A percentile compares a stretch with the other conserved stretches of the same genome.
Evolutionary conservation across 768 basidiomycete species (phyloP).

Genomic region (Paxillus ammoniavirescens): DNA sequence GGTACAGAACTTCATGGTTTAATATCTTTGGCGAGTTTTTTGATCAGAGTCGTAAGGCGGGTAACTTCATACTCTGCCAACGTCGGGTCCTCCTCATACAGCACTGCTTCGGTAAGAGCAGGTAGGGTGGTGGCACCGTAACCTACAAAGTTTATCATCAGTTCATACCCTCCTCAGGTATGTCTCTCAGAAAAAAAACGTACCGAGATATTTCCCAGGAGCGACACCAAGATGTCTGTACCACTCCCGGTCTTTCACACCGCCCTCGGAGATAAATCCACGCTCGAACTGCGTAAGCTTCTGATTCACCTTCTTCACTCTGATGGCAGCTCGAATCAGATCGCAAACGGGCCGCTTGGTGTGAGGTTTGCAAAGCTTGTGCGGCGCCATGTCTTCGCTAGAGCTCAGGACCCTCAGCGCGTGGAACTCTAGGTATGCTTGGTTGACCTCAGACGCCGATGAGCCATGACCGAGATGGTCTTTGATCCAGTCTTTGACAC

Average conservation of each 20-base stretch:
- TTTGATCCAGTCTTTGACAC: constrained; percentile 29
- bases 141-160: constrained; percentile 37
- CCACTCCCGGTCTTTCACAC: constrained; percentile 82
- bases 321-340: constrained; percentile 56
- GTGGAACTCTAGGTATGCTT: constrained; percentile 1
- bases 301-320: constrained; percentile 58
- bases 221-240: constrained; percentile 84
- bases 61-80: constrained; percentile 59
- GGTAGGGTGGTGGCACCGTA: constrained; percentile 87
- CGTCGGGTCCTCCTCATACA: constrained; percentile 61
- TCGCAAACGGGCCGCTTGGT: constrained; percentile 37
- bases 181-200: constrained; percentile 15
- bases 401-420: constrained; percentile 1
- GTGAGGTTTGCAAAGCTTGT: constrained; percentile 13
- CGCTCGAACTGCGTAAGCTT: constrained; percentile 72
- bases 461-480: constrained; percentile 7
- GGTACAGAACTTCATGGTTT: constrained; percentile 9
- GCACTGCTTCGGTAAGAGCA: constrained; percentile 73
- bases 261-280: constrained; percentile 76
- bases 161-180: not conserved
- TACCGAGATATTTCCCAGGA: constrained; percentile 83
- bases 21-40: constrained; percentile 43
- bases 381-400: not conserved
- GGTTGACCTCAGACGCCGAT: not conserved
- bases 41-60: constrained; percentile 54